These are phyloP conservation scores for Colletotrichum tropicale DNA, from an alignment of 2,329 filamentous ascomycete genomes.

Conservation along the genomic window DNA sequence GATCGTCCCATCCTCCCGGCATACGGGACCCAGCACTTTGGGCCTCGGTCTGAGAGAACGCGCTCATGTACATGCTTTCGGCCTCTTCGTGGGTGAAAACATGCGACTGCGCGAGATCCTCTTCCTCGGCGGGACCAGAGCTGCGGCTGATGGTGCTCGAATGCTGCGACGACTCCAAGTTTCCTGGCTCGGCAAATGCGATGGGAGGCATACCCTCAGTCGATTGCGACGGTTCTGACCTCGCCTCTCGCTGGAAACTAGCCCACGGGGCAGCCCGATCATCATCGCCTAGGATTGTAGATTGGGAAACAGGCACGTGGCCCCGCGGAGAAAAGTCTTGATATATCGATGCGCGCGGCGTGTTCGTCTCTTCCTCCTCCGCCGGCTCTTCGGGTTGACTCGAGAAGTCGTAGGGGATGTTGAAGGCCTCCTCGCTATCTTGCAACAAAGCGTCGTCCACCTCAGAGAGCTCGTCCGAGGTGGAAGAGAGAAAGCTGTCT, in stretches of 20 bases:
- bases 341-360: slow-evolving; percentile 58
- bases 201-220: neutral
- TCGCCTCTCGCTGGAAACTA: slow-evolving; percentile 31
- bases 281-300: slow-evolving; percentile 24
- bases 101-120: slow-evolving; percentile 68
- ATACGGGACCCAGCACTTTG: slow-evolving; percentile 39
- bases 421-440: slow-evolving; percentile 61
- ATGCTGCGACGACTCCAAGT: slow-evolving; percentile 18
- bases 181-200: neutral
- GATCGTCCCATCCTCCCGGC: slow-evolving; percentile 58
- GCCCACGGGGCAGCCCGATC: slow-evolving; percentile 35
- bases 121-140: slow-evolving; percentile 33
- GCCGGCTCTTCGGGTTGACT: slow-evolving; percentile 37
- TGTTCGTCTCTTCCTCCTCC: slow-evolving; percentile 45
- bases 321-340: slow-evolving; percentile 32
- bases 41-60: slow-evolving; percentile 56
- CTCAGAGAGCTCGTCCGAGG: slow-evolving; percentile 35
- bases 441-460: slow-evolving; percentile 38
- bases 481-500: slow-evolving; percentile 30
- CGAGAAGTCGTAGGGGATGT: slow-evolving; percentile 59
- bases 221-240: slow-evolving; percentile 39
- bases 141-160: slow-evolving; percentile 28
- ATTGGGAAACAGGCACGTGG: slow-evolving; percentile 12
- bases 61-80: slow-evolving; percentile 87
- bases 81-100: slow-evolving; percentile 81